Evolutionary conservation across 495 filamentous ascomycete genomes (phyloP), one percentile per base, ranked within the genome.

Genomic region (Tuber indicum): DNA sequence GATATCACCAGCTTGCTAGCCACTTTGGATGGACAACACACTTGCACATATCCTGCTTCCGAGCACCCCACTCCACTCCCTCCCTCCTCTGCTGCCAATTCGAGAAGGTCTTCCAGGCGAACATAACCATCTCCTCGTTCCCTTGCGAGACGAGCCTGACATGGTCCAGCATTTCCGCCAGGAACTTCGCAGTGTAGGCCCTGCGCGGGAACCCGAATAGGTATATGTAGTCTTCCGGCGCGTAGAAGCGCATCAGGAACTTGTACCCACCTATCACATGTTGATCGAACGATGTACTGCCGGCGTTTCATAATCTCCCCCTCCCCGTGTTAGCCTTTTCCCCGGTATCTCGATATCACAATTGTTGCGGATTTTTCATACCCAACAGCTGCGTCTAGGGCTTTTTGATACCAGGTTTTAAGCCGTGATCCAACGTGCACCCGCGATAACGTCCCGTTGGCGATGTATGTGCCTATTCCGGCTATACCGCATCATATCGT

Each of bases 81-180:
- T 87, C 85, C 39, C 88, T 86, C 0, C 93, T 89, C 77, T 89
- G 88, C 83, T 96, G 91, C 93, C 93, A 97, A 76, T 91, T 91
- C 71, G 91, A 88, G 78, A 96, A 97, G 0, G 93, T 93, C 85
- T 94, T 94, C 93, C 93, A 96, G 5, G 92, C 93, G 77, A 97
- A 97, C 0, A 86, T 85, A 26, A 92, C 88, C 89, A 96, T 90
- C 78, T 96, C 93, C 80, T 97, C 93, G 79, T 97, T 97, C n/a
- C 93, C 93, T 75, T 89, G 88, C 66, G 90, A 91, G 0, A 96
- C 87, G 16, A 96, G 86, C 21, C 93, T 93, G 74, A 96, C 89
- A 75, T 92, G 91, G 80, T 94, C 91, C 19, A 97, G 86, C 93
- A 96, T 96, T 81, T 95, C 92, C 1, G 93, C 91, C 6, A 96